phyloP scores from a whole-genome alignment of 495 filamentous ascomycete species.

The Penicillium robsamsonii region DNA sequence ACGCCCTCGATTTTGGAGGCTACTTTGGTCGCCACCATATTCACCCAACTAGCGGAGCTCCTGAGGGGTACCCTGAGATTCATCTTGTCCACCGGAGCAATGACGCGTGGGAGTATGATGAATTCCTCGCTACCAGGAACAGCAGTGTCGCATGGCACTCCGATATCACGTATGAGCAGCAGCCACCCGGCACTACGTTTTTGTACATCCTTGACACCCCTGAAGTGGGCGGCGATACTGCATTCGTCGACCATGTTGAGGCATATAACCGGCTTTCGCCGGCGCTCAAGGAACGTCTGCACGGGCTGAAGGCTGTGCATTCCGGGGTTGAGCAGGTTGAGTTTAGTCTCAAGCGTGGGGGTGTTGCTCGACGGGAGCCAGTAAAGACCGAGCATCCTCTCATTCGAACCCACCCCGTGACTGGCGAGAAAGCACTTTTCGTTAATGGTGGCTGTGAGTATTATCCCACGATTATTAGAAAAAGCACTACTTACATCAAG shows the following conservation, averaged over 20 bases:
- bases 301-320: constrained; percentile 75
- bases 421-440: constrained; percentile 79
- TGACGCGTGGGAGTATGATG: constrained; percentile 54
- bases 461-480: too few species aligned
- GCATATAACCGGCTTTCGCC: constrained; percentile 77
- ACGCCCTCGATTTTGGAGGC: constrained; percentile 66
- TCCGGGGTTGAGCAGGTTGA: constrained; percentile 70
- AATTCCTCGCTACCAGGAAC: constrained; percentile 62
- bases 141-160: constrained; percentile 77
- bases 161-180: constrained; percentile 78
- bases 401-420: constrained; percentile 75
- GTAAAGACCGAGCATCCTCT: constrained; percentile 70
- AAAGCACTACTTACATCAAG: constrained; percentile 9
- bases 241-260: constrained; percentile 69
- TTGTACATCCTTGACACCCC: constrained; percentile 76
- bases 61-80: constrained; percentile 68
- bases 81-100: constrained; percentile 76
- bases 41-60: constrained; percentile 73
- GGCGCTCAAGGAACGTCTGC: constrained; percentile 66
- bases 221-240: constrained; percentile 74
- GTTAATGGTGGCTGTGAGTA: constrained; percentile 75
- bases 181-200: constrained; percentile 85
- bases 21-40: constrained; percentile 86
- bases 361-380: constrained; percentile 68
- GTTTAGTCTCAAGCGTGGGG: constrained; percentile 50